Base-by-base conservation (phyloP, 1,284 basidiomycete species). In the Ustilago bromivora region DNA sequence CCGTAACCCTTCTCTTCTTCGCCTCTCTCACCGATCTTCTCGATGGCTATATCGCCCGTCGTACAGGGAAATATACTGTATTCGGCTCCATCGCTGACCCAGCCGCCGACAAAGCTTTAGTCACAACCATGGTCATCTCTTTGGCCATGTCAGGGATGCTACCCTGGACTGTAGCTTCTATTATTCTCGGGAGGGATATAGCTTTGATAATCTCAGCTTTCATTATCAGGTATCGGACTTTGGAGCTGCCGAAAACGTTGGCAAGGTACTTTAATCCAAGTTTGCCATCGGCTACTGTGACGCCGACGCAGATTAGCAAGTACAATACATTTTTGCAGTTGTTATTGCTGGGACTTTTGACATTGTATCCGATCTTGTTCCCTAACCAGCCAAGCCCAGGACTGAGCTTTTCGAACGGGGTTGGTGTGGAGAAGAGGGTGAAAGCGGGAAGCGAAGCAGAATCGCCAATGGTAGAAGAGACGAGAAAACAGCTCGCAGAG, bases 41-140 rank as follows among this genome's bases (percentile, higher is more conserved):
- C 59, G 96, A 99, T 82, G 96, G 96, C 1, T 97, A 89, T 86
- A 87, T 99, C 56, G 97, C 96, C 0, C 89, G 96, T 69, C 90
- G 90, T 92, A 95, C 92, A 90, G 88, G 77, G 49, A 76, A 71
- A 51, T 72, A 78, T 56, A 92, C 94, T 11, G 94, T 98, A 11
- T 89, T 99, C 40, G 96, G 96, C 11, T 94, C 93, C 12, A 96
- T 99, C 67, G 90, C 98, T 8, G 97, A 99, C 86, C 96, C 96
- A 9, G 95, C 96, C 0, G 96, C 97, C 2, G 96, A 99, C 89
- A 99, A 99, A 88, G 89, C 91, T 31, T 88, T 99, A 53, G 94
- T 99, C 92, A 97, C 96, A 1, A 98, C 96, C 0, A 89, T 99
- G 85, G 95, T 94, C 2, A 88, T 96, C 55, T 93, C 94, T 1